These are phyloP conservation scores for Talaromyces amestolkiae DNA, from an alignment of 2,329 filamentous ascomycete species.

Conservation along the genomic window DNA sequence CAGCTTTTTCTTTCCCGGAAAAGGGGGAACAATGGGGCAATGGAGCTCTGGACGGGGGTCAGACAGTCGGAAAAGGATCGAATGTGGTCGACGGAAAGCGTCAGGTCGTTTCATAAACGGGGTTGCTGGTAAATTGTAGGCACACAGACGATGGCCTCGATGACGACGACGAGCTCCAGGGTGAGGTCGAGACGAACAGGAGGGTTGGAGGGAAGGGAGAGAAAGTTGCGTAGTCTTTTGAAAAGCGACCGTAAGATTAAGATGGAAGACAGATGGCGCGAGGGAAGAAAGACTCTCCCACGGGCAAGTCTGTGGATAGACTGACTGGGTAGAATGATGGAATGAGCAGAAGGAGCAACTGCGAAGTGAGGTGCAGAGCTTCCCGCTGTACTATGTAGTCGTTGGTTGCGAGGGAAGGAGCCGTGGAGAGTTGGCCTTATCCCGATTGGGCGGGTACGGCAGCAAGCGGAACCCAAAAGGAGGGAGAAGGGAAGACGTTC, in stretches of 20 bases:
- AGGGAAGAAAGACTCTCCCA: conserved; percentile 9
- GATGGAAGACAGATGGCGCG: conserved; percentile 10
- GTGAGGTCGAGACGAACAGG: conserved; percentile 13
- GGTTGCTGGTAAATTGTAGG: background rate
- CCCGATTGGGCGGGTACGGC: conserved; percentile 18
- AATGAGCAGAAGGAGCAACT: conserved; percentile 27
- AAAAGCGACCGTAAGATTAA: background rate
- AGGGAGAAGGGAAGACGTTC: background rate
- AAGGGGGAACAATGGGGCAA: conserved; percentile 20
- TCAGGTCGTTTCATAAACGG: conserved; percentile 1
- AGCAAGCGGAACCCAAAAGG: conserved; percentile 19
- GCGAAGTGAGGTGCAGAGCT: conserved; percentile 22
- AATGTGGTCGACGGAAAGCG: conserved; percentile 20
- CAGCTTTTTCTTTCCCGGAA: conserved; percentile 13
- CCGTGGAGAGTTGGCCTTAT: conserved; percentile 19
- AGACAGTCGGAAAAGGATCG: conserved; percentile 24
- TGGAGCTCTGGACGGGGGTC: conserved; percentile 6
- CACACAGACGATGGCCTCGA: conserved; percentile 10
- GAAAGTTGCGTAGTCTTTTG: conserved; percentile 14
- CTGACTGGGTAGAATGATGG: conserved; percentile 19
- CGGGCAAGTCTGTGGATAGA: background rate
- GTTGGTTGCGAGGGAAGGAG: conserved; percentile 12
- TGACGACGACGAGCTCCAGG: conserved; percentile 8
- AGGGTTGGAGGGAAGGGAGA: conserved; percentile 20
- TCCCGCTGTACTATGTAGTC: background rate